These are phyloP conservation scores for Candida rishiriensis DNA, from an alignment of 805 yeast species.

Conservation along the genomic window DNA sequence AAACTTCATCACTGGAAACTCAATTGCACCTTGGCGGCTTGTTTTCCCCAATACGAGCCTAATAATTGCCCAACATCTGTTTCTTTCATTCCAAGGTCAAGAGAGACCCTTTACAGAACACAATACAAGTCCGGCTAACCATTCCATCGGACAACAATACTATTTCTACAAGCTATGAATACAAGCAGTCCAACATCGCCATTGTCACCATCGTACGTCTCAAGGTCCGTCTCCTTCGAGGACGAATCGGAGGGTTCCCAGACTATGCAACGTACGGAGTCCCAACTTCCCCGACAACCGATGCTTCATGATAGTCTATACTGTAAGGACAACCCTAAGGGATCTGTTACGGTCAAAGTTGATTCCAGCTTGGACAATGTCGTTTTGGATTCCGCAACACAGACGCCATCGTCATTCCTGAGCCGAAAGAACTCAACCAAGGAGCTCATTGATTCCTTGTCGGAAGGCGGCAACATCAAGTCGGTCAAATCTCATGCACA, in stretches of 20 bases:
- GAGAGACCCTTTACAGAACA: too few relatives aligned
- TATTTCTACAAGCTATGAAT: too few relatives aligned
- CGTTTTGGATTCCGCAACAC: conserved; percentile 5
- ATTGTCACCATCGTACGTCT: not conserved
- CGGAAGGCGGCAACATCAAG: conserved; percentile 38
- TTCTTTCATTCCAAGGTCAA: too few relatives aligned
- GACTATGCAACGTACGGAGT: conserved; percentile 14
- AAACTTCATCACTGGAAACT: too few relatives aligned
- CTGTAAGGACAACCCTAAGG: conserved; percentile 22
- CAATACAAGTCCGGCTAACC: too few relatives aligned
- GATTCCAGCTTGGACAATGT: conserved; percentile 11
- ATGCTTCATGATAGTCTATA: conserved; percentile 25
- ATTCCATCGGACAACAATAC: too few relatives aligned
- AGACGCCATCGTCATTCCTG: not conserved
- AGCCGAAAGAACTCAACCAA: conserved; percentile 13
- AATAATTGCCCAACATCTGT: too few relatives aligned
- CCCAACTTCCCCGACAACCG: conserved; percentile 24
- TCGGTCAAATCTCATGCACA: conserved; percentile 67
- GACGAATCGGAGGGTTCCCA: not conserved
- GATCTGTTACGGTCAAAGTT: conserved; percentile 16
- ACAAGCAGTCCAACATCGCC: too few relatives aligned
- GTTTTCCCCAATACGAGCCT: too few relatives aligned
- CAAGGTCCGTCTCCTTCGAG: not conserved
- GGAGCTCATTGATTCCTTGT: conserved; percentile 17
- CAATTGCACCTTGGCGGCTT: too few relatives aligned